phyloP scores from a whole-genome alignment of 352 stramenopile genomes.

The Phytophthora boehmeriae region DNA sequence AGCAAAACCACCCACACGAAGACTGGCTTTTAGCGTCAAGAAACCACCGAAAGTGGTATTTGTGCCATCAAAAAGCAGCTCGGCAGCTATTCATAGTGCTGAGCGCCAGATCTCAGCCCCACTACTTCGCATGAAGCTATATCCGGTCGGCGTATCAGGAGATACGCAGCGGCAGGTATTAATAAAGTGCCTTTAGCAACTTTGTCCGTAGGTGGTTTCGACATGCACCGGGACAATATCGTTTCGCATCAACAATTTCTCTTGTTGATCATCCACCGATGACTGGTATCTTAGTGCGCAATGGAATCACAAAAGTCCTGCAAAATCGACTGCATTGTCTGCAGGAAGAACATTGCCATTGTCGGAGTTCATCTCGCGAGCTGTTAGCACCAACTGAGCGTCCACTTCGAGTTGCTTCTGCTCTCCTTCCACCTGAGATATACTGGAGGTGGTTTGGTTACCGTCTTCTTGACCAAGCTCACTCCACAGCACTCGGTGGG shows the following conservation, averaged over 20 bases:
- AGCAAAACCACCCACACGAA: conserved; percentile 5
- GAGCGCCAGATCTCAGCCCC: not conserved
- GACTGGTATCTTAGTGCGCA: not conserved
- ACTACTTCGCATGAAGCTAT: not conserved
- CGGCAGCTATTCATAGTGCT: not conserved
- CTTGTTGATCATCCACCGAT: not conserved
- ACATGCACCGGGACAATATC: not conserved
- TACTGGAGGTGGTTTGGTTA: conserved; percentile 1
- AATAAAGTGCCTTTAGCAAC: not conserved
- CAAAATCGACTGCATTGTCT: not conserved
- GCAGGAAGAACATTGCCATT: not conserved
- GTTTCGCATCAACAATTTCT: not conserved
- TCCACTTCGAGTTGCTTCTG: conserved; percentile 34
- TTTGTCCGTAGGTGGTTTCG: conserved; percentile 21
- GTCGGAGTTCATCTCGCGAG: conserved; percentile 1
- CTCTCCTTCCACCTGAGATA: conserved; percentile 10
- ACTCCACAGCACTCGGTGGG: conserved; percentile 43
- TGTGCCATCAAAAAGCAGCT: not conserved
- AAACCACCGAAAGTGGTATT: conserved; percentile 7
- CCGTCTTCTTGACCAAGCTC: conserved; percentile 40
- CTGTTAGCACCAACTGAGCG: conserved; percentile 24
- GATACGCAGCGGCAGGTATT: not conserved
- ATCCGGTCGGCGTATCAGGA: not conserved
- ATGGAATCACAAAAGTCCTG: not conserved
- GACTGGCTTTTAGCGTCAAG: not conserved